Evolutionary conservation across 2,329 filamentous ascomycete genomes (phyloP).

Genomic region (Fusarium incarnatum): DNA sequence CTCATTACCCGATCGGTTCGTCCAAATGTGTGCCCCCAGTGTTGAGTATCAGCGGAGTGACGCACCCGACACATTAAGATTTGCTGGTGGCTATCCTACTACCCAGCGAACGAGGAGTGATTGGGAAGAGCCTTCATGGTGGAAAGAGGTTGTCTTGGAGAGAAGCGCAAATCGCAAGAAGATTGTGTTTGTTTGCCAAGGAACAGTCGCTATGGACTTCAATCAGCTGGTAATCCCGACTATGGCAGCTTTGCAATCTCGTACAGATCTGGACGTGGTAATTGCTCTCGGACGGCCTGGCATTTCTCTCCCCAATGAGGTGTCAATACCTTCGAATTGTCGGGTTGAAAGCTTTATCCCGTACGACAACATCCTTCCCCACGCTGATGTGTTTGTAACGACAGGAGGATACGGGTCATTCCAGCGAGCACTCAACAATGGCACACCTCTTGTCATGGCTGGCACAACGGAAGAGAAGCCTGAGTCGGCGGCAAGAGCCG

Average conservation of each 20-base stretch:
- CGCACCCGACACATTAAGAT: background rate
- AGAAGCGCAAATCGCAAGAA: background rate
- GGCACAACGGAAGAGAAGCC: slow-evolving; percentile 7
- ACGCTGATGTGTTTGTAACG: background rate
- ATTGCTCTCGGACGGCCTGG: background rate
- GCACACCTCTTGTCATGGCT: background rate
- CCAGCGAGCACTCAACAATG: background rate
- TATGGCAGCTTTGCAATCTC: background rate
- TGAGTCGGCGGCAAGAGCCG: background rate
- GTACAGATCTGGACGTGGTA: background rate
- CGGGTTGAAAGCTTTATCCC: background rate
- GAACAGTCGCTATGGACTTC: slow-evolving; percentile 10
- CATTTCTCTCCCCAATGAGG: background rate
- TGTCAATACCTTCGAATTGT: background rate
- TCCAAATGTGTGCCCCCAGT: slow-evolving; percentile 3
- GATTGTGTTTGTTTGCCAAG: slow-evolving; percentile 3
- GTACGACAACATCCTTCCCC: background rate
- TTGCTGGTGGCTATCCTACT: slow-evolving; percentile 3
- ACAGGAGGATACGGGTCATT: background rate
- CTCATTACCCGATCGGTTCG: background rate
- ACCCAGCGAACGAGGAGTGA: background rate
- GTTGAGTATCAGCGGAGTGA: slow-evolving; percentile 6
- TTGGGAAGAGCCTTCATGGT: background rate
- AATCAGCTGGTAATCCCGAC: background rate
- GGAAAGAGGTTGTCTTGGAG: background rate